Base-by-base conservation (phyloP, 1,139 yeast species). In the Tardiomyces digboiensis region DNA sequence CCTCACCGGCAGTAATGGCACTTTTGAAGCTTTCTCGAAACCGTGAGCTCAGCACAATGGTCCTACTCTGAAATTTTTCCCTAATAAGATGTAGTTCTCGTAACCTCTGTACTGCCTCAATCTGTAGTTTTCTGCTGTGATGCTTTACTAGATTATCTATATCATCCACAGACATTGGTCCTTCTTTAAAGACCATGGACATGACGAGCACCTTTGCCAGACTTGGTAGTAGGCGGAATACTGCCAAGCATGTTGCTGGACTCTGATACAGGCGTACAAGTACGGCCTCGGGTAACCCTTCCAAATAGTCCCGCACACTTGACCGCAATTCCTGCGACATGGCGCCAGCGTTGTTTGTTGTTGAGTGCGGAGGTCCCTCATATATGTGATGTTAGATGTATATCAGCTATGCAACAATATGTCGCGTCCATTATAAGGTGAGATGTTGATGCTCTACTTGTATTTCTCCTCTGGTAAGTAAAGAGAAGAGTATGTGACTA, bases 231-330 rank as follows among this genome's bases (percentile, higher is more conserved):
- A 91, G 70, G 51, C 98, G 74, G 61, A 81, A 89, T 19, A 91
- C 82, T 2, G 98, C 94, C 42, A 91, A 70, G 60, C 97, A 89
- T 46, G 98, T 87, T 14, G 97, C 96, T 2, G 98, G 96, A 44
- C 84, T 76, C 50, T 73, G 74, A 63, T 84, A 91, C 21, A 91
- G 72, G 56, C 89, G 76, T 20, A 82, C 74, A 54, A 88, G 89
- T 14, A 88, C 87, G 7, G 82, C 70, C 56, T 82, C 87, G 2
- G 97, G 96, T 16, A 91, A 76, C 18, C 85, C 88, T 58, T 88
- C 97, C 48, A 91, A 70, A 61, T 91, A 89, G 55, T 85, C 95
- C 58, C 85, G 86, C 52, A 91, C 95, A 5, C 91, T 84, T 37
- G 83, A 76, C 57, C 79, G 81, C 64, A 81, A 75, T 44, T 49